A percentile compares a stretch with the other conserved stretches of the same genome.
These are phyloP conservation scores for Phytophthora kernoviae DNA, from an alignment of 352 stramenopile species.

Conservation along the genomic window DNA sequence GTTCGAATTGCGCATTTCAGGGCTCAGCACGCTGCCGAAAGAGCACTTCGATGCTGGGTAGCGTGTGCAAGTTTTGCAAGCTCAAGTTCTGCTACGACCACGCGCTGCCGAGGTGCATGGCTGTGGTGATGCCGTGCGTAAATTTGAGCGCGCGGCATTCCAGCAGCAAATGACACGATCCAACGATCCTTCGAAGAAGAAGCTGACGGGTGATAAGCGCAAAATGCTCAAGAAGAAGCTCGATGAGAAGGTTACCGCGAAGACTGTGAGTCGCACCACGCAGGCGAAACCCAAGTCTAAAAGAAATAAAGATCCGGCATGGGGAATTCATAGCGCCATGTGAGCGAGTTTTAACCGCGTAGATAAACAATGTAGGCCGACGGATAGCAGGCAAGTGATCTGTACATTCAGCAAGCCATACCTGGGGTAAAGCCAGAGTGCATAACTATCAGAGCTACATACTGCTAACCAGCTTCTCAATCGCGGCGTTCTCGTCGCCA, in stretches of 20 bases:
- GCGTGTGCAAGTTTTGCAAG: conserved; percentile 85
- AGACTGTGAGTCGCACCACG: conserved; percentile 47
- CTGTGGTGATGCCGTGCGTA: conserved; percentile 68
- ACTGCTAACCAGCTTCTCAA: conserved; percentile 78
- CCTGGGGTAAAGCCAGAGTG: neutral
- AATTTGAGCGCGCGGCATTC: conserved; percentile 63
- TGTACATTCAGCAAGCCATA: conserved; percentile 29
- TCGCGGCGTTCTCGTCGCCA: conserved; percentile 89
- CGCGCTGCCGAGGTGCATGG: conserved; percentile 78
- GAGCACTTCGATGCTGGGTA: conserved; percentile 60
- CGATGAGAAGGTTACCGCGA: conserved; percentile 59
- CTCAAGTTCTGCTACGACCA: conserved; percentile 88
- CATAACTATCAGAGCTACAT: conserved; percentile 46
- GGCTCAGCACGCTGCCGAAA: conserved; percentile 56
- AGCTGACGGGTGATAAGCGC: conserved; percentile 57
- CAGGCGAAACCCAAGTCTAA: conserved; percentile 57
- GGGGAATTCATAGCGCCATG: neutral
- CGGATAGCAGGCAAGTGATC: conserved; percentile 13
- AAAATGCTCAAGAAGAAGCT: conserved; percentile 81
- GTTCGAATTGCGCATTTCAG: conserved; percentile 74
- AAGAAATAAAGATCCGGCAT: conserved; percentile 45
- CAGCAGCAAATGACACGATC: conserved; percentile 37
- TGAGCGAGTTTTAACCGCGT: too few species aligned
- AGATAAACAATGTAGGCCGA: neutral
- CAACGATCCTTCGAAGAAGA: conserved; percentile 27